Evolutionary conservation across 2,329 filamentous ascomycete genomes (phyloP).

Genomic region (Penicillium hesseltinei): DNA sequence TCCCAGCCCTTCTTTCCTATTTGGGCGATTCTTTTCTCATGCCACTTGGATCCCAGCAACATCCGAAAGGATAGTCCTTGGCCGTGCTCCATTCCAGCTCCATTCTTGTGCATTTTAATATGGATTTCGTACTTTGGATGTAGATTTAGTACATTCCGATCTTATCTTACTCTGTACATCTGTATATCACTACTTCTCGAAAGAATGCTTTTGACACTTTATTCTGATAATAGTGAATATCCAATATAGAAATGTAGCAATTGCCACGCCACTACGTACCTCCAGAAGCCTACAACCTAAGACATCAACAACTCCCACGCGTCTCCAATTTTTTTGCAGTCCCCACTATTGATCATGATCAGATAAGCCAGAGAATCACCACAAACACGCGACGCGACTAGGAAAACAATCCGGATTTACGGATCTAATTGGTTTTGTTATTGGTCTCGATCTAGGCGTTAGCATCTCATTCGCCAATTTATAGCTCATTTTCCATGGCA

Average conservation of each 20-base stretch:
- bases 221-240: neutral
- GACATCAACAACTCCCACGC: conserved; percentile 7
- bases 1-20: neutral
- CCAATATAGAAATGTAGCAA: neutral
- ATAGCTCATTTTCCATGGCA: neutral
- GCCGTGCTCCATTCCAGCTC: conserved; percentile 21
- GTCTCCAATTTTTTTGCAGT: conserved; percentile 12
- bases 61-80: conserved; percentile 22
- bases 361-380: conserved; percentile 10
- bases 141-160: conserved; percentile 3
- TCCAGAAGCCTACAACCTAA: neutral
- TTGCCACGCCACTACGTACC: neutral
- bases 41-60: conserved; percentile 24
- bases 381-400: conserved; percentile 22
- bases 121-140: neutral
- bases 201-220: neutral
- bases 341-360: conserved; percentile 15
- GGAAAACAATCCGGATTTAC: conserved; percentile 22
- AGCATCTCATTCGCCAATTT: conserved; percentile 5
- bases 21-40: conserved; percentile 16
- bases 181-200: neutral
- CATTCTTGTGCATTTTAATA: conserved; percentile 5
- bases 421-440: conserved; percentile 16
- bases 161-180: conserved; percentile 6
- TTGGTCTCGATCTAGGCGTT: conserved; percentile 8